Evolutionary conservation across 1,284 basidiomycete species (phyloP), one percentile per base, ranked within the genome.

Genomic region (Rhodotorula glutinis): DNA sequence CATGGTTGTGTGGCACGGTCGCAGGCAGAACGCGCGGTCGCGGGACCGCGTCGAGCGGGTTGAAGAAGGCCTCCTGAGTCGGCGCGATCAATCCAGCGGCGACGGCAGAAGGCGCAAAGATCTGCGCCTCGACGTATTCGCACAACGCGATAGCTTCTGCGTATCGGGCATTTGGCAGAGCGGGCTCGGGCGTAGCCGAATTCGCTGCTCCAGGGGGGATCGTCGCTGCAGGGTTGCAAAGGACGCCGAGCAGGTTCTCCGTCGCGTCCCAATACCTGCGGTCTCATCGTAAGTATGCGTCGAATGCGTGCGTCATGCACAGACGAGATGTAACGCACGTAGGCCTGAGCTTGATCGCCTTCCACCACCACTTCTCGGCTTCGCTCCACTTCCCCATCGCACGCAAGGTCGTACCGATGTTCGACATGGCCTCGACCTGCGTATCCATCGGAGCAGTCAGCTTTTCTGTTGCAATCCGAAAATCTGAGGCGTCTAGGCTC

Each of bases 401-500:
- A 27, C 81, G 79, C 58, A 82, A 75, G 10, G 83, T 82, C 13
- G 82, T 83, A 9, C 83, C 84, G 49, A 84, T 81, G 70, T 85
- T 85, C 62, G 79, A 79, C 82, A 83, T 82, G 13, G 82, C 81
- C 74, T 83, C 82, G 41, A 77, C 79, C 80, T 81, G 54, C n/a
- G n/a, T 2, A 25, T 25, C 11, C 25, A 19, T 5, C 44, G 7
- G 16, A 40, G n/a, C 25, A 1, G 47, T 46, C 13, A 51, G 46
- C 43, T 23, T 13, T 11, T 7, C 2, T 29, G 17, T 9, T n/a
- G 5, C n/a, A 9, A 14, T 41, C 23, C 47, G 11, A 51, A 21
- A 14, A 3, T 7, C 21, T 8, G 21, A 23, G 19, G 14, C 19
- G 16, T 27, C 33, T 16, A 16, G 57, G 63, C 77, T 61, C 58